These are phyloP conservation scores for Diospyros lotus DNA, from an alignment of 148 eudicot species.

Conservation along the genomic window DNA sequence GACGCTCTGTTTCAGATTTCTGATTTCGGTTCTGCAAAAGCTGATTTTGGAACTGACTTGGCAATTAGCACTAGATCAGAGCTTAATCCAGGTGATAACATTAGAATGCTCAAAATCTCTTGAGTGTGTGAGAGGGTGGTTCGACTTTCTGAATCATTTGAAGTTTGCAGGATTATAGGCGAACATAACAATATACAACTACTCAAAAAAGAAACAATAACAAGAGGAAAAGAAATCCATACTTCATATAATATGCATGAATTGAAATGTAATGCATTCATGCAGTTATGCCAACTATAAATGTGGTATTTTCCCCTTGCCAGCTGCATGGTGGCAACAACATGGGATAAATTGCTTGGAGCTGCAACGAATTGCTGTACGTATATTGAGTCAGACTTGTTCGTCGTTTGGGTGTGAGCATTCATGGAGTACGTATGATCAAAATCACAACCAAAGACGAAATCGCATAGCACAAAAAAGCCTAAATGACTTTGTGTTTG, in stretches of 20 bases:
- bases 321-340: conserved; percentile 99
- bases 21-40: conserved; percentile 86
- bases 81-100: conserved; percentile 78
- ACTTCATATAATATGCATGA: neutral
- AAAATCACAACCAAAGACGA: conserved; percentile 45
- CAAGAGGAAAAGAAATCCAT: neutral
- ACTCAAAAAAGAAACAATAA: neutral
- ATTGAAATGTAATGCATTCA: neutral
- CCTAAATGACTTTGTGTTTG: conserved; percentile 56
- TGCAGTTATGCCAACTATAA: neutral
- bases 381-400: conserved; percentile 87
- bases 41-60: conserved; percentile 97
- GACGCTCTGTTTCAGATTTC: conserved; percentile 51
- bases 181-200: neutral
- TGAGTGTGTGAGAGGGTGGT: neutral
- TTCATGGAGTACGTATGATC: conserved; percentile 80
- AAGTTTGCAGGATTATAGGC: neutral
- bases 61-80: conserved; percentile 87
- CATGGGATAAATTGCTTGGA: conserved; percentile 92
- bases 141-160: neutral
- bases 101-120: conserved; percentile 6
- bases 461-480: conserved; percentile 66
- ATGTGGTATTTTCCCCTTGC: conserved; percentile 19
- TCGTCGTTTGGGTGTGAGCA: conserved; percentile 86
- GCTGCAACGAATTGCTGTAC: conserved; percentile 76